phyloP scores from a whole-genome alignment of 1,284 basidiomycete genomes.

The Ustilago esculenta region DNA sequence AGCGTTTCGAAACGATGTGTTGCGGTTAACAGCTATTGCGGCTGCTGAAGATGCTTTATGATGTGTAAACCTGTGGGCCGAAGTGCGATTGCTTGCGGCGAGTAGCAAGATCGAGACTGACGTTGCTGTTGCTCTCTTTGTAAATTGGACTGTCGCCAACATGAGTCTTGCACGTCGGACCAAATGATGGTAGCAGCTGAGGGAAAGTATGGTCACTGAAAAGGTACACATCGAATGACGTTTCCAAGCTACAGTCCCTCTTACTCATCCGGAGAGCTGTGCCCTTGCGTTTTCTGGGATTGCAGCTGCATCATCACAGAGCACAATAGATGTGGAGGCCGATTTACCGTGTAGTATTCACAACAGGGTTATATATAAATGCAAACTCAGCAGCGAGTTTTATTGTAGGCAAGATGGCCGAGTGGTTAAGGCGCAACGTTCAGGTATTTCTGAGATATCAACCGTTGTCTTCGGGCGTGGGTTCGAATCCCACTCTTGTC shows the following conservation, averaged over 20 bases:
- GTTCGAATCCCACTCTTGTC: conserved; percentile 67
- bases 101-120: conserved; percentile 12
- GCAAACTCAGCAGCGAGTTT: rapidly evolving
- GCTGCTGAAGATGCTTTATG: conserved; percentile 11
- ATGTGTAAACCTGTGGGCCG: conserved; percentile 10
- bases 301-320: too few relatives aligned
- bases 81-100: conserved; percentile 1
- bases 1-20: conserved; percentile 23
- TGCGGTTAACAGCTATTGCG: conserved; percentile 13
- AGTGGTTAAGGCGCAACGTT: conserved; percentile 66
- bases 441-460: conserved; percentile 30
- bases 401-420: conserved; percentile 63
- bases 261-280: conserved; percentile 3
- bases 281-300: too few relatives aligned
- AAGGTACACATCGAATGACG: too few relatives aligned
- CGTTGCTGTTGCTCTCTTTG: conserved; percentile 9
- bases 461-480: conserved; percentile 64
- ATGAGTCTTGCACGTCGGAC: conserved; percentile 7
- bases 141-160: conserved; percentile 11
- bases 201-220: too few relatives aligned
- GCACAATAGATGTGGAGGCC: conserved; percentile 44
- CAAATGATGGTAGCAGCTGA: background rate
- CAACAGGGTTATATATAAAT: background rate
- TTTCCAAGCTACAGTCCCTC: too few relatives aligned
- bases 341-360: conserved; percentile 8